Base-by-base conservation (phyloP, 139 green algal genomes). In the Micractinium conductrix region DNA sequence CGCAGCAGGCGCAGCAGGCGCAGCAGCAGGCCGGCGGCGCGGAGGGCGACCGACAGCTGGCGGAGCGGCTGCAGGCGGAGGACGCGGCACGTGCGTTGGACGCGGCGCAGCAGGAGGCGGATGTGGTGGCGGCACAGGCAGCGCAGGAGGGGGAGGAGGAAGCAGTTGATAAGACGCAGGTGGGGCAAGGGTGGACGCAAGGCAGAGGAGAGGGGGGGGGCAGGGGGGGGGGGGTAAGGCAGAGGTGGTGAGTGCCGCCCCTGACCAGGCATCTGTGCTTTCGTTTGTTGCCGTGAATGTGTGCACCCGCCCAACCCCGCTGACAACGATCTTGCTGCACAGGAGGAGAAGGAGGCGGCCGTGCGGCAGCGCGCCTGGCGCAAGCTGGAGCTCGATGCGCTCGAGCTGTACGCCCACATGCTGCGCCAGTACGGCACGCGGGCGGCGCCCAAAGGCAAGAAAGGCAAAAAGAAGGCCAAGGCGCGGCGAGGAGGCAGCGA, bases 321-420 rank as follows among this genome's bases (percentile, higher is more conserved):
- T n/a, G n/a, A n/a, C n/a, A n/a, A n/a, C n/a, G n/a, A n/a, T n/a
- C n/a, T n/a, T n/a, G n/a, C n/a, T n/a, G n/a, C n/a, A n/a, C 50
- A 84, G 63, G 65, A 45, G 44, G 63, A 84, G 40, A 67, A 40
- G 65, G 79, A 75, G 62, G 79, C 65, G 4, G 22, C 33, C 0
- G 43, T 33, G 16, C 65, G 44, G 44, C 44, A 30, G 40, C 43
- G 65, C 12, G 38, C 68, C 33, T 75, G 65, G 79, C 63, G 37
- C 7, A 76, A 78, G 65, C 79, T 85, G 37, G 80, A 85, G 69
- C 68, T 85, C 28, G 80, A 85, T n/a, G 50, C 37, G 9, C 69
- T 79, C 26, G 80, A 85, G 80, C 80, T 85, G 0, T 85, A 53
- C 33, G 37, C 42, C 2, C 69, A 85, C 69, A 69, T 85, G 68